Base-by-base conservation (phyloP, 1,139 yeast species). In the Zygosaccharomyces sapae region DNA sequence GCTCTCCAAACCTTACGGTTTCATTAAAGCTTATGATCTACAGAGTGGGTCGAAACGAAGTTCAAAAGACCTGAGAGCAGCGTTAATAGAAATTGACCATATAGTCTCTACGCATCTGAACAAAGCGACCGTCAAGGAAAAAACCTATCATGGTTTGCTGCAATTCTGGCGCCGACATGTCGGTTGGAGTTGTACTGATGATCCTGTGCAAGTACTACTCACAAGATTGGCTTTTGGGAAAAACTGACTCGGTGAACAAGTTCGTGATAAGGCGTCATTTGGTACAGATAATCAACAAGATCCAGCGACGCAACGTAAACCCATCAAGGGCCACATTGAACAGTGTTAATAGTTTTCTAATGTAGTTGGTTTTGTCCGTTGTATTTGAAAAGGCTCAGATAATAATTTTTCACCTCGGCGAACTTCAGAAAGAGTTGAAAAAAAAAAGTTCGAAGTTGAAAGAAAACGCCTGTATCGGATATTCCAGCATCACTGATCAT, bases 301-400 rank as follows among this genome's bases (percentile, higher is more conserved):
- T 61, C 12, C 42, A 56, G 4, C 62, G 61, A 1, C 47, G 63
- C 10, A 62, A 58, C 33, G 78, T 78, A 6, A 86, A 86, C 52
- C 95, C 96, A 0, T 81, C 90, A 50, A 70, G 96, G 45, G 80
- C 86, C 24, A 83, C 94, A 0, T 67, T 87, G 36, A 92, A 85
- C 55, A 76, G 84, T 48, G 74, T 82, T 3, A 81, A 81, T 54
- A 65, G 76, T 9, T 74, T 59, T 53, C 53, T 78, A 7, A 67
- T 70, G 71, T 79, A 49, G 44, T 18, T 8, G 27, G n/a, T 9
- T 16, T 18, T 22, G 7, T 9, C 8, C 34, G 7, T 27, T 38
- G 12, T 10, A 8, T n/a, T 9, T 27, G 29, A 38, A 38, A 38
- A 16, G 10, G 8, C 41, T 13, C 25, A 6, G 25, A 7, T 22